Evolutionary conservation across 2,329 filamentous ascomycete genomes (phyloP).

Genomic region (Paecilomyces formosus): DNA sequence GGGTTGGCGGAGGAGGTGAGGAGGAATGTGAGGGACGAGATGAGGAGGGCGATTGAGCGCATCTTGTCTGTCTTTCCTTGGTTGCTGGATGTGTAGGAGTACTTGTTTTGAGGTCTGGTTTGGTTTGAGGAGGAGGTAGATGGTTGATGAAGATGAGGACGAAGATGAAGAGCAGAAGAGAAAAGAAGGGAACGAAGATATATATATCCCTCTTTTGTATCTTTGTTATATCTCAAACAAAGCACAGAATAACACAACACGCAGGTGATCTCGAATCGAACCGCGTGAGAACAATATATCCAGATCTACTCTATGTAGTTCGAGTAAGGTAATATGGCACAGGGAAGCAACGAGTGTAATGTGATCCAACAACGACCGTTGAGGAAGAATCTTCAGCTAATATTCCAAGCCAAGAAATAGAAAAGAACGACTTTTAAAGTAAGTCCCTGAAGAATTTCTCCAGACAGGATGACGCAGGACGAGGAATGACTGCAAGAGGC

Average conservation of each 20-base stretch:
- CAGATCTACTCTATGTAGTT: too few relatives aligned
- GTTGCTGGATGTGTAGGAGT: not conserved
- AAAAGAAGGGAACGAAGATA: not conserved
- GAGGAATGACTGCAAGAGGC: not conserved
- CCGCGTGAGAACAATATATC: too few relatives aligned
- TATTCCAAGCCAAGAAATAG: not conserved
- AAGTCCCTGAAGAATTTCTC: not conserved
- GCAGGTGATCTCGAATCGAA: too few relatives aligned
- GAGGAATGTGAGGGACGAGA: conserved; percentile 8
- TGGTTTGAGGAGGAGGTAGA: too few relatives aligned
- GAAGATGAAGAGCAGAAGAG: not conserved
- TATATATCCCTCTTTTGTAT: not conserved
- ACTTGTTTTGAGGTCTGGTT: not conserved
- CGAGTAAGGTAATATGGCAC: too few relatives aligned
- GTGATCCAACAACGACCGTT: too few relatives aligned
- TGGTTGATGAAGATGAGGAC: not conserved
- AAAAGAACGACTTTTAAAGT: not conserved
- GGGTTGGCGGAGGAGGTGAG: not conserved
- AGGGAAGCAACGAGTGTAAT: too few relatives aligned
- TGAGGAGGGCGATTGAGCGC: conserved; percentile 3
- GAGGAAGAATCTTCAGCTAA: not conserved
- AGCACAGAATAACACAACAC: too few relatives aligned
- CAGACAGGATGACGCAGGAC: not conserved
- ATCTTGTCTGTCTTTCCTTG: conserved; percentile 5
- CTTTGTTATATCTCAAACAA: not conserved